These are phyloP conservation scores for Coemansia umbellata DNA, from an alignment of 192 early-diverging fungal genomes.

Conservation along the genomic window DNA sequence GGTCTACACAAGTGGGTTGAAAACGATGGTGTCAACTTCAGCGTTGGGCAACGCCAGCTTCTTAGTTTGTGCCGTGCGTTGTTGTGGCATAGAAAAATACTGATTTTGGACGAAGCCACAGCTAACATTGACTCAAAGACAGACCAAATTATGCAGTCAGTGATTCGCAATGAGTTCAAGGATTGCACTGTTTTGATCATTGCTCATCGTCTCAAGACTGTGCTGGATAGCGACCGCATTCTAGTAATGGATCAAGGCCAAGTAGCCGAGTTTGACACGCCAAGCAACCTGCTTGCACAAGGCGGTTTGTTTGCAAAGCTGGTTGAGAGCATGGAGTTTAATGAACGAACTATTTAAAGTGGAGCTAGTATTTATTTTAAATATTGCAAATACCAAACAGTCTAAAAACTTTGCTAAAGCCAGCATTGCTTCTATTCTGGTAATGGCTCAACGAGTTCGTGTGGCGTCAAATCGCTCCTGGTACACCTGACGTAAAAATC, in stretches of 20 bases:
- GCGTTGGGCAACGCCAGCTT: conserved; percentile 68
- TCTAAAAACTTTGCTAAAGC: conserved; percentile 47
- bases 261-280: conserved; percentile 26
- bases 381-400: too few relatives aligned
- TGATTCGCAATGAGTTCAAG: conserved; percentile 47
- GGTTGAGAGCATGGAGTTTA: conserved; percentile 11
- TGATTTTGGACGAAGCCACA: conserved; percentile 79
- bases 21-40: conserved; percentile 61
- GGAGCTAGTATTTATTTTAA: too few relatives aligned
- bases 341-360: background rate
- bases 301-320: conserved; percentile 10
- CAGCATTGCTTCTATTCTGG: conserved; percentile 9
- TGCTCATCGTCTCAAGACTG: conserved; percentile 67
- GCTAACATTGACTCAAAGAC: conserved; percentile 55
- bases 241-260: conserved; percentile 52
- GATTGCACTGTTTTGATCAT: conserved; percentile 55
- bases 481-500: too few relatives aligned
- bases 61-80: conserved; percentile 57
- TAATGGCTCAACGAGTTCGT: background rate
- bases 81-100: conserved; percentile 60
- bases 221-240: conserved; percentile 58
- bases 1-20: conserved; percentile 21
- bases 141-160: conserved; percentile 60
- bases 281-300: conserved; percentile 2
- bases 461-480: background rate